Evolutionary conservation across 2,329 filamentous ascomycete genomes (phyloP).

Genomic region (Allantophomopsis cytisporea): DNA sequence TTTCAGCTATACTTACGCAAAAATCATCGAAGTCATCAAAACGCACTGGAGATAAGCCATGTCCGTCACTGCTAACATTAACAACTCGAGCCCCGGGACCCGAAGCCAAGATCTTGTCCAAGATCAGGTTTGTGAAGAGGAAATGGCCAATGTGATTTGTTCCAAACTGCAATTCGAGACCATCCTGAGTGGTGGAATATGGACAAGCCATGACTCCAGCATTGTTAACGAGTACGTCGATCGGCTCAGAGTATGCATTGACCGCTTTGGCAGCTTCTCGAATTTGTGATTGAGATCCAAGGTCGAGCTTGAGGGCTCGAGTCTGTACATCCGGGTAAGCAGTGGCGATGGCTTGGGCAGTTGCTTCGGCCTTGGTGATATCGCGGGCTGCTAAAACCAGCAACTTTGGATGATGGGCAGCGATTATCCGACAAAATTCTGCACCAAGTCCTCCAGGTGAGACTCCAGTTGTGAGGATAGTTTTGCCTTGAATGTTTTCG

Average conservation of each 20-base stretch:
- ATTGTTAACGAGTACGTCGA: constrained; percentile 5
- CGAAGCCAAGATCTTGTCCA: neutral
- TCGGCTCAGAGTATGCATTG: neutral
- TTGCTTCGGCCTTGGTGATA: constrained; percentile 13
- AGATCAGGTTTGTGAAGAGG: constrained; percentile 4
- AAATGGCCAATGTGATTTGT: constrained; percentile 4
- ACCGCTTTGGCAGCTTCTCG: constrained; percentile 9
- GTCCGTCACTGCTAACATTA: constrained; percentile 2
- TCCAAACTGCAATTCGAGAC: constrained; percentile 4
- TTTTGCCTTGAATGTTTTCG: neutral
- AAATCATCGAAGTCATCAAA: neutral
- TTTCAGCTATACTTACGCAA: neutral
- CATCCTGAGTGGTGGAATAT: constrained; percentile 1
- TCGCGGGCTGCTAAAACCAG: constrained; percentile 11
- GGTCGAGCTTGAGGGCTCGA: constrained; percentile 18
- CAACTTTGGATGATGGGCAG: constrained; percentile 6
- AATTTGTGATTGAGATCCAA: constrained; percentile 18
- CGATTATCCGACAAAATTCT: neutral
- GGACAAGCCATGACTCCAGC: constrained; percentile 4
- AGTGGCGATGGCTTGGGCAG: neutral
- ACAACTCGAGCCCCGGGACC: constrained; percentile 1
- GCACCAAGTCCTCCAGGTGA: constrained; percentile 1
- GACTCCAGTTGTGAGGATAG: constrained; percentile 3
- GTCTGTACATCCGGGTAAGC: neutral
- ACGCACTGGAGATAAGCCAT: constrained; percentile 3